Evolutionary conservation across 1,139 yeast genomes (phyloP), one percentile per base, ranked within the genome.

Genomic region (Candida sanyaensis): DNA sequence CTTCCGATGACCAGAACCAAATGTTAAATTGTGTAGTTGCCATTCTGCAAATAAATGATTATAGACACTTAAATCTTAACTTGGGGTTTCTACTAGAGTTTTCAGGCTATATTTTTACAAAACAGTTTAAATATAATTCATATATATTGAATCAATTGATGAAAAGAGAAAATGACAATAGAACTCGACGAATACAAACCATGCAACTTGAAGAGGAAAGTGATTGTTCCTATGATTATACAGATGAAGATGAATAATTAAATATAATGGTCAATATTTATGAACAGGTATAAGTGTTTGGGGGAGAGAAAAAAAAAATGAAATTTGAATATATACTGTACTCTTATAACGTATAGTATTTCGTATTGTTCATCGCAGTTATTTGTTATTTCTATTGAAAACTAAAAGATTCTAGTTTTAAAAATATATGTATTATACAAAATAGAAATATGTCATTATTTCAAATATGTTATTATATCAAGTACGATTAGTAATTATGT

Each of bases 1-100:
- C 66, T 33, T 73, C 69, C 51, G 64, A 55, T 2, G 65, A 73
- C 51, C 78, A 75, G 53, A 62, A 80, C 41, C 69, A 64, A 50
- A 43, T 64, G 37, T 73, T 38, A 6, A 31, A 26, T 26, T 8
- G 31, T n/a, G 37, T 41, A 13, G 12, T n/a, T 5, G 29, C 26
- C 2, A 34, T 41, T 10, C 43, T 24, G 37, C 10, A 41, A 38
- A 31, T 12, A 23, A 28, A 12, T 13, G 40, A 32, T 10, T 36
- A 17, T 30, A 13, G 30, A 7, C 27, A 17, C 13, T 33, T 38
- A 24, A 13, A 21, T 9, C 36, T 44, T 4, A 12, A 38, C 12
- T 33, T 39, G 12, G 46, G 30, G 2, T 45, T 41, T 23, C 17
- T 45, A 36, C 32, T 45, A 30, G 41, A 41, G 38, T 45, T 45